Conservation (phyloP, 2,329 filamentous ascomycete species). For the Microsporum canis region DNA sequence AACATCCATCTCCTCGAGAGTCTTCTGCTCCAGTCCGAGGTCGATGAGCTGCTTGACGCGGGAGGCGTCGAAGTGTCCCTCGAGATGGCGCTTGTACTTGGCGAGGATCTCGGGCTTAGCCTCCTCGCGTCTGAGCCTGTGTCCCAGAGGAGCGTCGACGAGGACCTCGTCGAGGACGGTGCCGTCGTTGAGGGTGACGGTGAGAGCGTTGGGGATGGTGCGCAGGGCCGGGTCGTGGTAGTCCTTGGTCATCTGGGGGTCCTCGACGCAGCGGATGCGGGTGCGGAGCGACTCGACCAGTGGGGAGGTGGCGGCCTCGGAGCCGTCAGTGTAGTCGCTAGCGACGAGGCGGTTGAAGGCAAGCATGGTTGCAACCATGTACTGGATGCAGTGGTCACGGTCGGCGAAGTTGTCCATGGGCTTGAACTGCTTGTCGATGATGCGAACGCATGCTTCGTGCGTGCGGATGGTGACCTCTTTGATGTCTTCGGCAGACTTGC, state of each 20-base stretch:
- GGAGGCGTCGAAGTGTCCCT: conserved; percentile 64
- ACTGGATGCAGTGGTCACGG: conserved; percentile 98
- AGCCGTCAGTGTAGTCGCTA: conserved; percentile 83
- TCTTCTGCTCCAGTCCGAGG: conserved; percentile 62
- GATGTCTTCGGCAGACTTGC: conserved; percentile 89
- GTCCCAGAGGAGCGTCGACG: conserved; percentile 88
- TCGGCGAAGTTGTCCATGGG: conserved; percentile 99
- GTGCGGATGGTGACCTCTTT: conserved; percentile 88
- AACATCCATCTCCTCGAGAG: conserved; percentile 68
- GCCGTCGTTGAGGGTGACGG: conserved; percentile 88
- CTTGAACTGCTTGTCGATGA: conserved; percentile 99
- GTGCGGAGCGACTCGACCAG: conserved; percentile 84
- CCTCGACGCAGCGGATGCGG: conserved; percentile 93
- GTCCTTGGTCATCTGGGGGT: conserved; percentile 84
- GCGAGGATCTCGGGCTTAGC: conserved; percentile 92
- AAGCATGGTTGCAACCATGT: conserved; percentile 97
- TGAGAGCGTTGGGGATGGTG: conserved; percentile 94
- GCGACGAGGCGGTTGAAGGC: conserved; percentile 88
- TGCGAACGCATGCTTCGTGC: conserved; percentile 95
- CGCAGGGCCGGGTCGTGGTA: conserved; percentile 91
- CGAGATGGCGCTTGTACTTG: conserved; percentile 90
- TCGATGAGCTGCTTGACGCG: conserved; percentile 74
- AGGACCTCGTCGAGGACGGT: conserved; percentile 81
- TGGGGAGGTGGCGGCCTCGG: conserved; percentile 79
- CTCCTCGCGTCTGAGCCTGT: conserved; percentile 82